Percentiles rank a stretch among this genome's conserved stretches.
Evolutionary conservation across 129 eudicot species (phyloP).

Genomic region (Helianthus annuus): DNA sequence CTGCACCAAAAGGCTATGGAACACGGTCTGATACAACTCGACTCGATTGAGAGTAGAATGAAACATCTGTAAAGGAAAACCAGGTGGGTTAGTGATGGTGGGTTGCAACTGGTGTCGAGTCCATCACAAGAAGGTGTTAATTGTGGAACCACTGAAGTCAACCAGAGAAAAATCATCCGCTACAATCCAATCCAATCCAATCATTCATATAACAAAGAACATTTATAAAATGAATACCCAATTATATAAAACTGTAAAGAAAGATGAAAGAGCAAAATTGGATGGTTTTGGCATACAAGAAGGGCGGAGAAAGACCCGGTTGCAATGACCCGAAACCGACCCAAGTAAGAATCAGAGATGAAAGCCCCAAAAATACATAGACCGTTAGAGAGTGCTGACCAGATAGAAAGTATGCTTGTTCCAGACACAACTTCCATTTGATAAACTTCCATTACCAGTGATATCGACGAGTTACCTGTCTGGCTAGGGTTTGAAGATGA

Average conservation of each 20-base stretch:
- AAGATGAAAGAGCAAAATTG: no score
- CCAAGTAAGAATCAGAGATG: no score
- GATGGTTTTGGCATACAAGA: slow-evolving; percentile 21
- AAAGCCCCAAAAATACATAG: slow-evolving; percentile 45
- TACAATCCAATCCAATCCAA: slow-evolving; percentile 5
- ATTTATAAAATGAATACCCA: no score
- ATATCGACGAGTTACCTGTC: no score
- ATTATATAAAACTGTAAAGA: no score
- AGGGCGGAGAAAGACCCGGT: slow-evolving; percentile 33
- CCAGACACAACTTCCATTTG: slow-evolving; percentile 41
- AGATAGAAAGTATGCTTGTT: slow-evolving; percentile 23
- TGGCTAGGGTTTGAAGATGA: no score
- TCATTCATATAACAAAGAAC: no score
- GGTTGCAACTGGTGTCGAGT: slow-evolving; percentile 23
- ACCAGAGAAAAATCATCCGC: slow-evolving; percentile 70
- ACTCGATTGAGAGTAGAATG: slow-evolving; percentile 55
- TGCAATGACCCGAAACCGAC: slow-evolving; percentile 49
- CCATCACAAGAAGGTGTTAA: slow-evolving; percentile 46
- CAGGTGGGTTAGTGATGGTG: slow-evolving; percentile 41
- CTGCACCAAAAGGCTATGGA: slow-evolving; percentile 65
- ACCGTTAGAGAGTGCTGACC: slow-evolving; percentile 33
- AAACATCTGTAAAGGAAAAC: slow-evolving; percentile 41
- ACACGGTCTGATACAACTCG: slow-evolving; percentile 63
- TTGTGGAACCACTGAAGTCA: slow-evolving; percentile 52
- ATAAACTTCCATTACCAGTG: slow-evolving; percentile 31